Percentiles rank a stretch among this genome's conserved stretches.
phyloP scores from a whole-genome alignment of 2,329 filamentous ascomycete species.

The Alternaria hordeiaustralica region DNA sequence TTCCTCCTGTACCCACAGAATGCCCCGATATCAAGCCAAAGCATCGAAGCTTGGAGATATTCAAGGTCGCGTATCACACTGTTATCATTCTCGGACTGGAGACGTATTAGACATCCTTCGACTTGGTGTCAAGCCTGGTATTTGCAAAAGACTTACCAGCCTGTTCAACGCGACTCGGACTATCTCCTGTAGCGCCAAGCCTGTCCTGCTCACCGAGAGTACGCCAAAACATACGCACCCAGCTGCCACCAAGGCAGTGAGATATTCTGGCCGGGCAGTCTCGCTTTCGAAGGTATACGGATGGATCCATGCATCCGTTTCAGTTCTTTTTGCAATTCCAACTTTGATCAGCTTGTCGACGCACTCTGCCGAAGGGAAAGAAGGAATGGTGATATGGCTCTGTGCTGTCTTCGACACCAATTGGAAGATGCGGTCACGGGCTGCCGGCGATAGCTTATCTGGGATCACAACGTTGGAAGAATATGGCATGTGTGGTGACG shows the following conservation, averaged over 20 bases:
- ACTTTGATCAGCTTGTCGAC: constrained; percentile 41
- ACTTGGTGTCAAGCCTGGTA: not conserved
- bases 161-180: constrained; percentile 35
- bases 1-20: constrained; percentile 64
- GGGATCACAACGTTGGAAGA: constrained; percentile 31
- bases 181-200: constrained; percentile 39
- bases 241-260: constrained; percentile 38
- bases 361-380: constrained; percentile 39
- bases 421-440: constrained; percentile 40
- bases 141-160: constrained; percentile 6
- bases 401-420: constrained; percentile 38
- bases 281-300: constrained; percentile 38
- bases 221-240: constrained; percentile 44
- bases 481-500: constrained; percentile 37
- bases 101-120: not conserved
- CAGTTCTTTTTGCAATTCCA: constrained; percentile 40
- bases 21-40: constrained; percentile 60
- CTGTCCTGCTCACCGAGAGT: constrained; percentile 38
- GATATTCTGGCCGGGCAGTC: constrained; percentile 29
- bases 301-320: constrained; percentile 45
- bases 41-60: constrained; percentile 58
- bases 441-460: constrained; percentile 23
- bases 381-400: constrained; percentile 33
- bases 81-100: constrained; percentile 34
- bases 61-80: constrained; percentile 54